Conservation (phyloP, 805 yeast genomes). For the Spencermartinsiella europaea region DNA sequence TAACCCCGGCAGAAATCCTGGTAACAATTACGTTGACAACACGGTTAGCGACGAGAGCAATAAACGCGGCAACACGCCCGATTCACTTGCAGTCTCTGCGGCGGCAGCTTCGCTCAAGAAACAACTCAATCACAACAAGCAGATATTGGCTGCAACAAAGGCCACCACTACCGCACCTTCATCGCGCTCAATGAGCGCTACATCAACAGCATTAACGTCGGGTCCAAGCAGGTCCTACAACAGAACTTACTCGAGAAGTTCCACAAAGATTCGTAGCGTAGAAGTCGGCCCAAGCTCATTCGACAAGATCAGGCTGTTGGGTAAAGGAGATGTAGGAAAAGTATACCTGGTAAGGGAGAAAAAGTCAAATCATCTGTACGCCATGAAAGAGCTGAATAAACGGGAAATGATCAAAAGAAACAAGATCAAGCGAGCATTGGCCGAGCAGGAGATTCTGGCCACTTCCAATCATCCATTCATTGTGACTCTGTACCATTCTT, state of each 20-base stretch:
- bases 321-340: constrained; percentile 97
- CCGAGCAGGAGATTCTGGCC: constrained; percentile 94
- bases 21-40: no score
- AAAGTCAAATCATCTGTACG: constrained; percentile 66
- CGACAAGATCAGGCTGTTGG: constrained; percentile 83
- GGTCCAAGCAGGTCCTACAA: constrained; percentile 27
- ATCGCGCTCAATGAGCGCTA: not conserved
- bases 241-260: constrained; percentile 66
- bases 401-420: constrained; percentile 93
- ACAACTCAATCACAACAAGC: constrained; percentile 10
- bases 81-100: constrained; percentile 22
- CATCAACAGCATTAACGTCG: not conserved
- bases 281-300: constrained; percentile 84
- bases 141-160: not conserved
- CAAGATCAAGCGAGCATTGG: constrained; percentile 88
- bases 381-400: constrained; percentile 87
- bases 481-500: constrained; percentile 91
- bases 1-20: no score
- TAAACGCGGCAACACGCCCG: no score
- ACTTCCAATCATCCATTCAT: constrained; percentile 96
- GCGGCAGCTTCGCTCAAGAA: constrained; percentile 1
- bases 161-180: not conserved
- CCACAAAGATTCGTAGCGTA: constrained; percentile 67
- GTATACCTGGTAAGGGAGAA: constrained; percentile 89
- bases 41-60: no score